Evolutionary conservation across 2,329 filamentous ascomycete genomes (phyloP).

Genomic region (Zymoseptoria passerinii): DNA sequence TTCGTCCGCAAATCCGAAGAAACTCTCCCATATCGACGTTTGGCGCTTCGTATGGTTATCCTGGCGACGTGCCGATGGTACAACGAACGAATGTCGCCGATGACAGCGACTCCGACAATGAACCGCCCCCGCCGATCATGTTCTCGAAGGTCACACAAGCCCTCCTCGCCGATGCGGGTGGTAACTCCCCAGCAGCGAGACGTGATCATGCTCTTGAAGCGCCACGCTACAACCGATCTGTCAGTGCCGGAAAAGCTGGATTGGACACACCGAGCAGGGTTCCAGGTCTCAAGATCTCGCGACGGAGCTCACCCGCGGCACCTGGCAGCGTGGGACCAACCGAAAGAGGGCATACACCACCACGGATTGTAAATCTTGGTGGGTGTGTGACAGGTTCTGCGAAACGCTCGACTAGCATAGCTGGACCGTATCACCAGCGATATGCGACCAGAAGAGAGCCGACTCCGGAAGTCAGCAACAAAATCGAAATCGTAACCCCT

Average conservation of each 20-base stretch:
- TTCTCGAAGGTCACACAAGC: conserved; percentile 89
- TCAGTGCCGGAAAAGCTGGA: conserved; percentile 21
- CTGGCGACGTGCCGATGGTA: conserved; percentile 38
- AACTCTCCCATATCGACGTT: conserved; percentile 41
- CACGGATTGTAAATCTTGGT: conserved; percentile 29
- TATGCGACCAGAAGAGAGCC: conserved; percentile 23
- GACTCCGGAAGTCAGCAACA: conserved; percentile 23
- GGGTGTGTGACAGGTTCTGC: conserved; percentile 24
- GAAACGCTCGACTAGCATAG: conserved; percentile 27
- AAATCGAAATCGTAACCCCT: conserved; percentile 30
- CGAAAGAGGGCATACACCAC: conserved; percentile 25
- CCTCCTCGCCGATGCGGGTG: conserved; percentile 56
- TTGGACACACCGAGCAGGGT: conserved; percentile 30
- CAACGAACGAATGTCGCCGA: conserved; percentile 56
- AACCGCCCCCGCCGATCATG: conserved; percentile 81
- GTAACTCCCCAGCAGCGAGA: conserved; percentile 48
- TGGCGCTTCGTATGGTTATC: conserved; percentile 38
- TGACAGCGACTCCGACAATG: conserved; percentile 83
- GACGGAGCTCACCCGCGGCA: conserved; percentile 27
- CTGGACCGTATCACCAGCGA: conserved; percentile 26
- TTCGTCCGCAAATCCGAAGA: conserved; percentile 30
- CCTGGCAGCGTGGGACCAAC: conserved; percentile 11
- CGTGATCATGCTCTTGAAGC: conserved; percentile 33
- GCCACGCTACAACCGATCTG: conserved; percentile 22
- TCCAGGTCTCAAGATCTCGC: conserved; percentile 29